phyloP scores from a whole-genome alignment of 768 basidiomycete species.

The Multifurca ochricompacta region DNA sequence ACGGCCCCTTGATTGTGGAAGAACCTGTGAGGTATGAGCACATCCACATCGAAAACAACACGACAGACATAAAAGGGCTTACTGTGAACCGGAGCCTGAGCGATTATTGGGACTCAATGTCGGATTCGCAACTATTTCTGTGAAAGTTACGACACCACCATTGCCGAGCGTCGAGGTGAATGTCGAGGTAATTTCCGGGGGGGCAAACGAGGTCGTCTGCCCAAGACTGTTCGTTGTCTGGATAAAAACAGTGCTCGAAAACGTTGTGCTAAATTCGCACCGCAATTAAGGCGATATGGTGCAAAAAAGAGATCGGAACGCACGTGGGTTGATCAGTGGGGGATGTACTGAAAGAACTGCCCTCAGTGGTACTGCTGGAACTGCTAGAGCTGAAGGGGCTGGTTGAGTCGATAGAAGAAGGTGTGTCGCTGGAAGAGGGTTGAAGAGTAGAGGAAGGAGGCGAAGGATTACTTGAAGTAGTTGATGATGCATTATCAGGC shows the following conservation, averaged over 20 bases:
- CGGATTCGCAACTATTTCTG: constrained; percentile 60
- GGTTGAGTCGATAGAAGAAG: not conserved
- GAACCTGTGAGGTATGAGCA: constrained; percentile 45
- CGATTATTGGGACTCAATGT: constrained; percentile 50
- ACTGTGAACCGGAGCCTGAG: constrained; percentile 42
- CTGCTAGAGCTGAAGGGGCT: not conserved
- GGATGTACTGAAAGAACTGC: not conserved
- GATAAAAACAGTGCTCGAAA: constrained; percentile 45
- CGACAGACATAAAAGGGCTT: constrained; percentile 1
- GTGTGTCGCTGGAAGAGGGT: not conserved
- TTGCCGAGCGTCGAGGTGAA: constrained; percentile 46
- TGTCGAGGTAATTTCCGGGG: constrained; percentile 49
- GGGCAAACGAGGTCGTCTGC: constrained; percentile 39
- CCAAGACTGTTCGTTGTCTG: constrained; percentile 56
- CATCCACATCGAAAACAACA: not conserved
- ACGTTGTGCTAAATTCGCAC: constrained; percentile 38
- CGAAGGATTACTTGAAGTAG: constrained; percentile 1
- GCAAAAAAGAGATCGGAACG: constrained; percentile 22
- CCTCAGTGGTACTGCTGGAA: not conserved
- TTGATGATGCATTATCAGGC: not conserved
- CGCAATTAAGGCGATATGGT: constrained; percentile 12
- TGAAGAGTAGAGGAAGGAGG: not conserved
- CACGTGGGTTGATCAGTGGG: constrained; percentile 13
- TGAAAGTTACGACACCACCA: constrained; percentile 51
- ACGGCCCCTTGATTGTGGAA: constrained; percentile 87